A percentile compares a stretch with the other conserved stretches of the same genome.
phyloP scores from a whole-genome alignment of 352 stramenopile species.

The Elongisporangium anandrum region DNA sequence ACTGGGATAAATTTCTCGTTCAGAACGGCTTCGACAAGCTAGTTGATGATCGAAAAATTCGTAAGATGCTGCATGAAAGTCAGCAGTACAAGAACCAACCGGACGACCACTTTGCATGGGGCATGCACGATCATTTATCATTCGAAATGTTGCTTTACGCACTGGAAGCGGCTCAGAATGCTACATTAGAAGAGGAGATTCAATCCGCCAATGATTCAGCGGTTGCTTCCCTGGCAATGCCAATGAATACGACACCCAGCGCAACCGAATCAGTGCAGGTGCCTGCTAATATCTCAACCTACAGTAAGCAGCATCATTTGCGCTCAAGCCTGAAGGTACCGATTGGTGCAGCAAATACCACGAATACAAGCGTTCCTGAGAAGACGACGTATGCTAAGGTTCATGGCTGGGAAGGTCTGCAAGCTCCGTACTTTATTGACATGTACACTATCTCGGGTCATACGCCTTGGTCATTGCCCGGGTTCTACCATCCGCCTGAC shows the following conservation, averaged over 20 bases:
- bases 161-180: slow-evolving; percentile 44
- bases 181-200: neutral
- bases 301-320: neutral
- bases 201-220: neutral
- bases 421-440: slow-evolving; percentile 70
- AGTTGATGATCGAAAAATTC: slow-evolving; percentile 59
- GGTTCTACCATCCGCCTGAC: slow-evolving; percentile 40
- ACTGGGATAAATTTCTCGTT: slow-evolving; percentile 63
- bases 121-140: slow-evolving; percentile 67
- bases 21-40: slow-evolving; percentile 70
- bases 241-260: neutral
- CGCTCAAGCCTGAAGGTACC: neutral
- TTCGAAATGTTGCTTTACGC: slow-evolving; percentile 71
- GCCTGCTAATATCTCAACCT: neutral
- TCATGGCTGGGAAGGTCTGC: slow-evolving; percentile 50
- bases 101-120: slow-evolving; percentile 65
- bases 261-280: neutral
- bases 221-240: neutral
- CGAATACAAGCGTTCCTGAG: neutral
- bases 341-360: neutral
- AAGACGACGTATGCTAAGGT: slow-evolving; percentile 2
- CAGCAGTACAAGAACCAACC: slow-evolving; percentile 48
- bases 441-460: slow-evolving; percentile 79
- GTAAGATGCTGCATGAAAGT: slow-evolving; percentile 57
- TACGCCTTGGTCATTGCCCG: slow-evolving; percentile 51